These are phyloP conservation scores for Cercospora sp. DNA, from an alignment of 2,329 filamentous ascomycete species.

Conservation along the genomic window DNA sequence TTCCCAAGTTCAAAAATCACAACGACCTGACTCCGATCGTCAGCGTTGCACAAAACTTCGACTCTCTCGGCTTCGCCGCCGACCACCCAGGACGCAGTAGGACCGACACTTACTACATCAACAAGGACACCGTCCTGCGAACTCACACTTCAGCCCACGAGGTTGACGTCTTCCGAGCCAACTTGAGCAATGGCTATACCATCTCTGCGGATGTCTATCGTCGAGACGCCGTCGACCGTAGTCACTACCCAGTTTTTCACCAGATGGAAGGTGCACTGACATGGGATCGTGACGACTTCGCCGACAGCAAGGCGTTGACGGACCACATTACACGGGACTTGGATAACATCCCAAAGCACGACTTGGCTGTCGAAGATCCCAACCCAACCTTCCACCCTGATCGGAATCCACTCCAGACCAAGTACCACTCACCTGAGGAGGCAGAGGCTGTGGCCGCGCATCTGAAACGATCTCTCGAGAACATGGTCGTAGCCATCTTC, in stretches of 20 bases:
- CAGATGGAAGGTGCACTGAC: constrained; percentile 95
- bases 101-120: constrained; percentile 96
- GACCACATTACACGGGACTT: constrained; percentile 70
- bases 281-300: constrained; percentile 71
- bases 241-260: constrained; percentile 95
- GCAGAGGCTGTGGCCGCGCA: constrained; percentile 80
- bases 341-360: constrained; percentile 68
- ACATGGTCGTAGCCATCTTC: constrained; percentile 88
- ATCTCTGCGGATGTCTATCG: constrained; percentile 95
- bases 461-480: constrained; percentile 83
- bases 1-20: constrained; percentile 75
- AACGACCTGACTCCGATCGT: constrained; percentile 82
- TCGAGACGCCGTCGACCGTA: constrained; percentile 89
- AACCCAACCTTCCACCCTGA: constrained; percentile 75
- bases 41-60: constrained; percentile 84
- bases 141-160: constrained; percentile 97
- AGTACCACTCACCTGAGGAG: constrained; percentile 71
- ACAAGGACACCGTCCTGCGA: constrained; percentile 75
- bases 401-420: constrained; percentile 77
- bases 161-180: constrained; percentile 72
- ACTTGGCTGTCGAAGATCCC: constrained; percentile 77
- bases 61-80: constrained; percentile 85
- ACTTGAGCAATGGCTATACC: constrained; percentile 76
- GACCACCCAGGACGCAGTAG: constrained; percentile 85
- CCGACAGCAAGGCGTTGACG: constrained; percentile 55